Conservation (phyloP, 148 eudicot species). For the Arbutus unedo region DNA sequence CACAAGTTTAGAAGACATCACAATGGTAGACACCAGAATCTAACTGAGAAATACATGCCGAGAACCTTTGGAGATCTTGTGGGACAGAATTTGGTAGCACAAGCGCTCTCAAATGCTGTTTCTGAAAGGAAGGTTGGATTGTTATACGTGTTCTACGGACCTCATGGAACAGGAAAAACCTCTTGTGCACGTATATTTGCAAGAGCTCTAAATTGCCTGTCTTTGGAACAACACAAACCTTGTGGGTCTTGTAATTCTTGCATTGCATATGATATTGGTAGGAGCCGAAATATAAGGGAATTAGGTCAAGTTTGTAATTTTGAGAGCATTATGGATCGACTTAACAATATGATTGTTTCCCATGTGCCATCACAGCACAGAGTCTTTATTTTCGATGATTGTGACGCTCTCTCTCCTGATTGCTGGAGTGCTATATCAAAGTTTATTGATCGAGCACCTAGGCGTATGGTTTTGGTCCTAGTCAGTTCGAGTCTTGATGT, state of each 20-base stretch:
- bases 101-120: conserved; percentile 86
- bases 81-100: conserved; percentile 88
- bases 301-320: conserved; percentile 65
- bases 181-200: conserved; percentile 92
- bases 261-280: conserved; percentile 74
- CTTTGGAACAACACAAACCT: conserved; percentile 72
- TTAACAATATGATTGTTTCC: conserved; percentile 52
- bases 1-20: conserved; percentile 35
- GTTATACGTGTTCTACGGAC: conserved; percentile 82
- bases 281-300: conserved; percentile 67
- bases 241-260: conserved; percentile 84
- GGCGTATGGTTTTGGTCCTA: conserved; percentile 79
- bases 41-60: conserved; percentile 88
- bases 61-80: conserved; percentile 82
- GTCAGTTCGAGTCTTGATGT: conserved; percentile 82
- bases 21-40: conserved; percentile 56
- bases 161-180: conserved; percentile 94
- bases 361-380: conserved; percentile 54
- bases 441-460: conserved; percentile 82
- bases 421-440: conserved; percentile 84
- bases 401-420: conserved; percentile 65
- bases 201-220: conserved; percentile 82
- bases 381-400: conserved; percentile 76
- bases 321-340: conserved; percentile 59
- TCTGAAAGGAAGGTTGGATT: conserved; percentile 69